phyloP scores from a whole-genome alignment of 306 rosid genomes.

The Trifolium pratense region DNA sequence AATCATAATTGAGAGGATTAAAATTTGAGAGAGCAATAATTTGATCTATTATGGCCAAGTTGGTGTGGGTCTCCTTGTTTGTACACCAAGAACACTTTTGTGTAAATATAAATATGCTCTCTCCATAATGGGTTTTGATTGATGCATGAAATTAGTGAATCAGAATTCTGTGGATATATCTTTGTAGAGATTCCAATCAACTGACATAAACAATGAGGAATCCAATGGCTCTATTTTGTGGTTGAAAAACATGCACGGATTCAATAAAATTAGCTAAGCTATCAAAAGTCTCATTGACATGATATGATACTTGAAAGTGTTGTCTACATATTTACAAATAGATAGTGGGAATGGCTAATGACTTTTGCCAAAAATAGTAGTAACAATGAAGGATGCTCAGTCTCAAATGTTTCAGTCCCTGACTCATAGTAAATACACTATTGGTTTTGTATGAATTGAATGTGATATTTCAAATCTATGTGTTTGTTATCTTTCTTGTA shows the following conservation, averaged over 20 bases:
- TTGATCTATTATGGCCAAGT: background rate
- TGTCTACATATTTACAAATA: background rate
- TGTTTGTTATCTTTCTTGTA: no score
- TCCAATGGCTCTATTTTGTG: conserved; percentile 41
- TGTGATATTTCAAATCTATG: background rate
- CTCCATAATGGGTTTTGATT: conserved; percentile 35
- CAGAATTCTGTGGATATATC: conserved; percentile 22
- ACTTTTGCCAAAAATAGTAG: conserved; percentile 29
- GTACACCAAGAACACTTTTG: conserved; percentile 4
- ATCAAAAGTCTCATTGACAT: conserved; percentile 37
- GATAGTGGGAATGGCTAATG: conserved; percentile 23
- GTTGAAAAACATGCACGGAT: conserved; percentile 36
- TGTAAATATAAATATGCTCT: conserved; percentile 14
- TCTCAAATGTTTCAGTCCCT: conserved; percentile 6
- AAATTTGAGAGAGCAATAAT: background rate
- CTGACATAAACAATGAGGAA: conserved; percentile 45
- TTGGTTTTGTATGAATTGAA: background rate
- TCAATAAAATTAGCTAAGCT: conserved; percentile 5
- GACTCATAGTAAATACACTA: conserved; percentile 26
- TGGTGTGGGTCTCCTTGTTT: conserved; percentile 25
- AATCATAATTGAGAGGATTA: background rate
- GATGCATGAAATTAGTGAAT: conserved; percentile 36
- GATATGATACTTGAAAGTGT: conserved; percentile 33
- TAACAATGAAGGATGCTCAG: background rate
- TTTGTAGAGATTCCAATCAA: conserved; percentile 36